Percentiles rank a stretch among this genome's conserved stretches.
Conservation (phyloP, 1,284 basidiomycete species). For the Psilocybe mexicana region DNA sequence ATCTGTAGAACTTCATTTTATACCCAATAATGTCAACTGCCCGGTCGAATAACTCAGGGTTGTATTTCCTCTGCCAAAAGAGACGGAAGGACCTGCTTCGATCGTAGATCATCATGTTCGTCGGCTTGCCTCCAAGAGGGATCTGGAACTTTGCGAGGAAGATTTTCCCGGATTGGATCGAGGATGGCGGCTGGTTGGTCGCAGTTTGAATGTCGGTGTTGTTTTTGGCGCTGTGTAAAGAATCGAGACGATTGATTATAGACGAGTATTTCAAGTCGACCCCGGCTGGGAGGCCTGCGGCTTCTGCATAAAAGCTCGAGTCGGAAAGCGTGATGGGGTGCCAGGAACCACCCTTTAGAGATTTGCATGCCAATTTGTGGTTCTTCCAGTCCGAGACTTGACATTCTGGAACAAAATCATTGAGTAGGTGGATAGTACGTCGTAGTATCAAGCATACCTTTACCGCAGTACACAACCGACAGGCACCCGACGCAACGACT, state of each 20-base stretch:
- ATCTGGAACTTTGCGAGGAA: conserved; percentile 21
- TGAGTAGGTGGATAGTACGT: background rate
- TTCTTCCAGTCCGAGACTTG: conserved; percentile 40
- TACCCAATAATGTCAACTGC: conserved; percentile 23
- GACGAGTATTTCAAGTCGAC: too few species aligned
- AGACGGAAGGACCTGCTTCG: conserved; percentile 5
- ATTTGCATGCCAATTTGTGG: conserved; percentile 39
- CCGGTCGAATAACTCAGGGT: conserved; percentile 11
- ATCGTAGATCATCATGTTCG: conserved; percentile 34
- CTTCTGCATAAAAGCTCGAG: conserved; percentile 3
- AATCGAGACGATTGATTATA: conserved; percentile 24
- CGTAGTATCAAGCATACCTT: conserved; percentile 26
- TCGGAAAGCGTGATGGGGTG: conserved; percentile 29
- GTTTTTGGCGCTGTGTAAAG: conserved; percentile 1
- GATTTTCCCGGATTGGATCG: conserved; percentile 9
- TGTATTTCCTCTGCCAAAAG: conserved; percentile 7
- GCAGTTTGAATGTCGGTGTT: background rate
- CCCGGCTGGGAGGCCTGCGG: background rate
- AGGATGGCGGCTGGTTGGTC: conserved; percentile 14
- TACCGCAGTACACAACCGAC: conserved; percentile 38
- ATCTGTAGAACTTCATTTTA: conserved; percentile 23
- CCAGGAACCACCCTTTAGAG: conserved; percentile 43
- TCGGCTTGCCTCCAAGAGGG: background rate
- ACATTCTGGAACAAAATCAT: conserved; percentile 31
- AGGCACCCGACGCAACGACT: conserved; percentile 39